phyloP scores from a whole-genome alignment of 768 basidiomycete species.

The Hydnomerulius pinastri region DNA sequence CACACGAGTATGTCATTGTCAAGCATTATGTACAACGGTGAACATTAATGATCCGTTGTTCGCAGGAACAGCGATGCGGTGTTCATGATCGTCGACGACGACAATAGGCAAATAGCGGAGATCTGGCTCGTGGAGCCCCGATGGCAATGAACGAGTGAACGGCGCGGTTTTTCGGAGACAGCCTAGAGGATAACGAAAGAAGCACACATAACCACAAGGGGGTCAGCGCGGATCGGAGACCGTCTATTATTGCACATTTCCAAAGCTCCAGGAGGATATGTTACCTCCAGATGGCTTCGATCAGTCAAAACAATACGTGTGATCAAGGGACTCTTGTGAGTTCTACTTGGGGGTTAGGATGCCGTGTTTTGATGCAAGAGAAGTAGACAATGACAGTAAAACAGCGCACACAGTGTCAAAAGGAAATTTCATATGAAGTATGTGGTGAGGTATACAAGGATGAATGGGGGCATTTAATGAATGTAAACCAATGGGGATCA shows the following conservation, averaged over 20 bases:
- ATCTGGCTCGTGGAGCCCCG: conserved; percentile 16
- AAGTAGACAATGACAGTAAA: too few relatives aligned
- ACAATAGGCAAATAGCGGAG: conserved; percentile 17
- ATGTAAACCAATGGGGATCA: conserved; percentile 11
- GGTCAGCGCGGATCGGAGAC: not conserved
- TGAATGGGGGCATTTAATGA: conserved; percentile 9
- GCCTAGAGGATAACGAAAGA: too few relatives aligned
- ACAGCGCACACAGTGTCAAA: not conserved
- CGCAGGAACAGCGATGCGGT: not conserved
- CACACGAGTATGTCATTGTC: conserved; percentile 4
- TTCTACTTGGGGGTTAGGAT: too few relatives aligned
- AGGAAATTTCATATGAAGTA: not conserved
- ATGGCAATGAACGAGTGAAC: conserved; percentile 10
- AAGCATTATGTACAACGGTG: not conserved
- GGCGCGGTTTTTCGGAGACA: conserved; percentile 10
- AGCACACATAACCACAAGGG: not conserved
- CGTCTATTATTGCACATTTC: not conserved
- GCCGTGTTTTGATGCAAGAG: too few relatives aligned
- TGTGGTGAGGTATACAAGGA: conserved; percentile 7
- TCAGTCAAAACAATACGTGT: not conserved
- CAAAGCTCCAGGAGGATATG: not conserved
- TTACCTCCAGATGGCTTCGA: not conserved
- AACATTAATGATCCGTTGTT: not conserved
- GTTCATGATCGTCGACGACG: conserved; percentile 10
- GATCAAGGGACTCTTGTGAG: not conserved